Evolutionary conservation across 2,329 filamentous ascomycete species (phyloP), one percentile per base, ranked within the genome.

Genomic region (Xylaria sp.): DNA sequence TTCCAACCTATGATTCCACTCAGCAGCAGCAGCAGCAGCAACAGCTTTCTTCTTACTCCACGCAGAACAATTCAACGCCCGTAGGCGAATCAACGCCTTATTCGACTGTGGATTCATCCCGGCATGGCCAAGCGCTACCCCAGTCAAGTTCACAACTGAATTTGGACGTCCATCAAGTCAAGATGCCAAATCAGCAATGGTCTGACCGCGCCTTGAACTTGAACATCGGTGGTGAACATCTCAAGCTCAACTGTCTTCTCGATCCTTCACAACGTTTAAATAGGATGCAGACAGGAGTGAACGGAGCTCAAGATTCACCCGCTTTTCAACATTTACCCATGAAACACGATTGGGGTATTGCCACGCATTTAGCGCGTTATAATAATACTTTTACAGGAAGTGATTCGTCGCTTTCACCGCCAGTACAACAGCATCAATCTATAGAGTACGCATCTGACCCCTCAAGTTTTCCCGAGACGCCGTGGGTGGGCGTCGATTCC

Each of bases 161-260:
- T 63, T 76, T 66, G 13, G 74, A 65, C 66, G 74, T 68, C 63
- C 67, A 67, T 42, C 77, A 79, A 58, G 73, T 69, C 63, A 78
- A 73, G 62, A 66, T 75, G 66, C 76, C 81, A 61, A 81, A 77
- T 68, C 85, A 84, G 73, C 86, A 86, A 71, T 81, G 81, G 6
- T 80, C 84, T 33, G 81, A 84, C 22, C 79, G 84, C 56, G 77
- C 82, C 20, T 87, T 89, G 63, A 85, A 84, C 44, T 76, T 91
- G 1, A 86, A 90, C 44, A 80, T 92, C 65, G 85, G 86, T 2
- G 74, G 74, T 27, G 92, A 94, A 74, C 86, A 89, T 53, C 82
- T 94, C 9, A 90, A 89, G 5, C 86, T 96, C 36, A 90, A 89
- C 64, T 94, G 94, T 71, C 82, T 96, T 1, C 83, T 95, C 1